These are phyloP conservation scores for Ogataea hybrid DNA, from an alignment of 1,139 yeast genomes.

Conservation along the genomic window DNA sequence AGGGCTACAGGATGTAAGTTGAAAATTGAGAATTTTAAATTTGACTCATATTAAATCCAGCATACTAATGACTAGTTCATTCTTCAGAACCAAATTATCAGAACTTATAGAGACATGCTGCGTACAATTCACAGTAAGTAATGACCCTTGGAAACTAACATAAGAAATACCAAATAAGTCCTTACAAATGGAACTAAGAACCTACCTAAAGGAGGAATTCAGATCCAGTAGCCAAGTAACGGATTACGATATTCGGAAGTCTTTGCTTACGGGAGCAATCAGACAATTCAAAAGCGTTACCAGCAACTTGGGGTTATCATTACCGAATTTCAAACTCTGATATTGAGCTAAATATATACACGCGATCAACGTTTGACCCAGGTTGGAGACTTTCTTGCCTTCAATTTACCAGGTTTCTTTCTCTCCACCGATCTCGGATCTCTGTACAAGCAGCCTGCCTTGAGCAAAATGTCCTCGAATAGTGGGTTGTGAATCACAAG, in stretches of 20 bases:
- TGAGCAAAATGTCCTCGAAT: conserved; percentile 67
- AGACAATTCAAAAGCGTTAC: conserved; percentile 28
- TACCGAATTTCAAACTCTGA: conserved; percentile 14
- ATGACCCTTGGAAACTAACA: not conserved
- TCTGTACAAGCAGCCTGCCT: conserved; percentile 83
- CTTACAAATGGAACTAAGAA: conserved; percentile 19
- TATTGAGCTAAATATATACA: conserved; percentile 11
- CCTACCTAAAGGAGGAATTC: conserved; percentile 27
- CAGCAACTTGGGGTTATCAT: conserved; percentile 24
- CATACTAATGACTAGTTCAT: conserved; percentile 18
- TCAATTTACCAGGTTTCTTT: conserved; percentile 97
- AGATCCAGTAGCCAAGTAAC: conserved; percentile 17
- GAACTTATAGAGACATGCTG: conserved; percentile 27
- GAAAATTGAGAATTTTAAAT: not conserved
- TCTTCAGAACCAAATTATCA: conserved; percentile 24
- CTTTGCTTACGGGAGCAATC: conserved; percentile 27
- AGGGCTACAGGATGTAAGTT: conserved; percentile 4
- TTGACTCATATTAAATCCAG: not conserved
- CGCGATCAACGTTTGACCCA: conserved; percentile 85
- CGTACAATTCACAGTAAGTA: conserved; percentile 23
- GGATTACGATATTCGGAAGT: conserved; percentile 22
- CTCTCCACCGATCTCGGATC: conserved; percentile 92
- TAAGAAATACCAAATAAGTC: conserved; percentile 21
- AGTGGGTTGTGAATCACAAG: conserved; percentile 82
- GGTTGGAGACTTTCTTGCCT: conserved; percentile 96